Base-by-base conservation (phyloP, 2,329 filamentous ascomycete species). In the Colletotrichum theobromicola region DNA sequence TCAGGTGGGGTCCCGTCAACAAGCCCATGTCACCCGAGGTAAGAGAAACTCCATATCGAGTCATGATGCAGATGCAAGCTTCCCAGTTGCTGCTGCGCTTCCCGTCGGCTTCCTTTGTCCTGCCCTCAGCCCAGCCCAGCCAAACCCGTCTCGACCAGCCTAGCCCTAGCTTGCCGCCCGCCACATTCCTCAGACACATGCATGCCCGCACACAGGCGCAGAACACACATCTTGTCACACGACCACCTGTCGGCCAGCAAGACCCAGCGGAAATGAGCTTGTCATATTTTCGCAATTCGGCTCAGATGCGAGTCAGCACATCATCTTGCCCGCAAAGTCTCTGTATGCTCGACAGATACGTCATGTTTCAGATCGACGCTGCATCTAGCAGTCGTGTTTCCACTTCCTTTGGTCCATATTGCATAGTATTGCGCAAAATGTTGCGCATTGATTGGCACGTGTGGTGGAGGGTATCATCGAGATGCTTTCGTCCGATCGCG, bases 21-120 rank as follows among this genome's bases (percentile, higher is more conserved):
- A 98, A 98, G 92, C 94, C 96, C 83, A 99, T 99, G 97, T 93
- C 92, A 79, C 92, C 95, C 81, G 96, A 98, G 86, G 97, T 98
- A 93, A 92, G 94, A 88, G 61, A 65, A 62, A 64, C 8, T 30
- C 62, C 35, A 28, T 50, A 24, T 67, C 67, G 71, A 67, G 66
- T 76, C 74, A 74, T 60, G 61, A 50, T 57, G 63, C 42, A 50
- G 79, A 46, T 21, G 35, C 67, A 74, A 15, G 16, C 9, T 68
- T 24, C 12, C 64, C 8, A 42, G 26, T 28, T 64, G 34, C 70
- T 34, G 57, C 24, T 21, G 53, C 68, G 24, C 60, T 70, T 60
- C 46, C 50, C 28, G 7, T 64, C 57, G 62, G 78, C 55, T 53
- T 74, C 32, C 58, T 72, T 70, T 73, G 42, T 69, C 65, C 68